A percentile compares a stretch with the other conserved stretches of the same genome.
Conservation (phyloP, 768 basidiomycete species). For the Phallus indusiatus region DNA sequence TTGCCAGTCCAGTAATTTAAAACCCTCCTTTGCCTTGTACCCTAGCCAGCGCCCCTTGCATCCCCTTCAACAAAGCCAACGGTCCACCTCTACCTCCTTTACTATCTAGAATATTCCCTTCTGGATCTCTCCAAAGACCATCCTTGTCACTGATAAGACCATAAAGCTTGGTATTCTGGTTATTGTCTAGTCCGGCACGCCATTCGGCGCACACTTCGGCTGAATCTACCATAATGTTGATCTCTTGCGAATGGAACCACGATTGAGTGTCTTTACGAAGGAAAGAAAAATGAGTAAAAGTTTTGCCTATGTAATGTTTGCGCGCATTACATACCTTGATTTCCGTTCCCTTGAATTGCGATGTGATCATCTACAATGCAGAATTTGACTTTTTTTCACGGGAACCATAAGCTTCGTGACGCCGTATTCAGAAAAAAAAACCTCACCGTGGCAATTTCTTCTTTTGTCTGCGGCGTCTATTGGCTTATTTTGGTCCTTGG, state of each 20-base stretch:
- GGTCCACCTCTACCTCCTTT: slow-evolving; percentile 17
- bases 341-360: slow-evolving; percentile 61
- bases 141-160: slow-evolving; percentile 37
- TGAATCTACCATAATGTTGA: slow-evolving; percentile 56
- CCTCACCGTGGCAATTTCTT: slow-evolving; percentile 56
- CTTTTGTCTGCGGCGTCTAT: slow-evolving; percentile 57
- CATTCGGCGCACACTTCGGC: slow-evolving; percentile 43
- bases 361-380: slow-evolving; percentile 58
- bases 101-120: slow-evolving; percentile 32
- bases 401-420: background rate
- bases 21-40: slow-evolving; percentile 33
- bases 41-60: slow-evolving; percentile 32
- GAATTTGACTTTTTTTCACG: slow-evolving; percentile 43
- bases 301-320: too few species aligned
- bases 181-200: slow-evolving; percentile 41
- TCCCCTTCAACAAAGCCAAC: slow-evolving; percentile 32
- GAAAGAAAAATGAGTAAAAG: background rate
- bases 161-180: slow-evolving; percentile 48
- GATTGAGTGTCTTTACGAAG: slow-evolving; percentile 42
- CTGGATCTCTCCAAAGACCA: slow-evolving; percentile 46
- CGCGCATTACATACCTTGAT: slow-evolving; percentile 37
- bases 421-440: background rate
- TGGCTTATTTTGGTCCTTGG: slow-evolving; percentile 56
- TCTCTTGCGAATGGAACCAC: slow-evolving; percentile 67
- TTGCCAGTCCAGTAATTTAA: slow-evolving; percentile 3